phyloP scores from a whole-genome alignment of 805 yeast genomes.

The Sugiyamaella qingdaonensis region DNA sequence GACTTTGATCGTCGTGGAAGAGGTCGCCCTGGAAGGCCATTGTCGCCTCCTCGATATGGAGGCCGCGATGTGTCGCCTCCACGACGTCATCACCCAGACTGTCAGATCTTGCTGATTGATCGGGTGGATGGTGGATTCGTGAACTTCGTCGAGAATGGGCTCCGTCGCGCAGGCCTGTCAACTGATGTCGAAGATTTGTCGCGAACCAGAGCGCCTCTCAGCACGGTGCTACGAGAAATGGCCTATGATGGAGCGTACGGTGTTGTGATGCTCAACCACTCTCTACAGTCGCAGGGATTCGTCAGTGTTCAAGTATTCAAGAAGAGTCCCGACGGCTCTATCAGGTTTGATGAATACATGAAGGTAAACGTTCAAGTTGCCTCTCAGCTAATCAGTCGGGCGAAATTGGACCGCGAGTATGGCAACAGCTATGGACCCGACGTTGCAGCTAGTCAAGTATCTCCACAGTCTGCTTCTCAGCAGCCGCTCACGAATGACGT shows the following conservation, averaged over 20 bases:
- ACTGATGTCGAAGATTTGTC: conserved; percentile 42
- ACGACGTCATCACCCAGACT: conserved; percentile 34
- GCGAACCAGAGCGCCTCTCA: conserved; percentile 38
- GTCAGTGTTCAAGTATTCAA: conserved; percentile 74
- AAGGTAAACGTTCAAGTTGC: conserved; percentile 65
- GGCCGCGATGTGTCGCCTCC: conserved; percentile 13
- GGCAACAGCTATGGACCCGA: conserved; percentile 5
- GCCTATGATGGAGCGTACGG: conserved; percentile 78
- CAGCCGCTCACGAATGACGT: neutral
- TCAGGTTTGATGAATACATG: conserved; percentile 70
- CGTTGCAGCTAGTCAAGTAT: neutral
- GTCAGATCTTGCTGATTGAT: conserved; percentile 46
- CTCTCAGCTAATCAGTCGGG: conserved; percentile 46
- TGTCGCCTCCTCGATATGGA: conserved; percentile 12
- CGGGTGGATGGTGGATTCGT: conserved; percentile 44
- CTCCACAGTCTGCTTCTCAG: neutral
- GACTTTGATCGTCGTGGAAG: conserved; percentile 6
- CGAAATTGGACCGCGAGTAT: conserved; percentile 16
- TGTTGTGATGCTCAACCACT: conserved; percentile 58
- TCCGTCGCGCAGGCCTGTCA: conserved; percentile 39
- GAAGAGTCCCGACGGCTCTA: conserved; percentile 55
- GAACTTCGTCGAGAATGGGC: conserved; percentile 39
- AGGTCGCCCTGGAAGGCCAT: conserved; percentile 3
- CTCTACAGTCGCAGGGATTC: conserved; percentile 36
- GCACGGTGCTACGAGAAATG: conserved; percentile 61